Evolutionary conservation across 352 stramenopile species (phyloP).

Genomic region (Pythium utonaiense): DNA sequence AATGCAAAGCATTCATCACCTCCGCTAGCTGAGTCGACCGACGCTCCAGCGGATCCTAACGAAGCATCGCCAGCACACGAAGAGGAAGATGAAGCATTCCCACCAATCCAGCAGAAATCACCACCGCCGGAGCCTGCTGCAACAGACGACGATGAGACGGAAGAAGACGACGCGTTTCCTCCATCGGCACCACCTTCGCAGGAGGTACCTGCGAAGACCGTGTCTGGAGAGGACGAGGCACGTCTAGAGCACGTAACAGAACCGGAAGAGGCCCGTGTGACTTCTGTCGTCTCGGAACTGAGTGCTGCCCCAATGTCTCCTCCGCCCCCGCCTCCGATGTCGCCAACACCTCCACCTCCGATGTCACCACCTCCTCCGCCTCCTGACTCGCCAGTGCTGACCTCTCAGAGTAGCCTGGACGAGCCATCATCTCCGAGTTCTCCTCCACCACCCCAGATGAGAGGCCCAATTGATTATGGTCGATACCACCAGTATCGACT

Average conservation of each 20-base stretch:
- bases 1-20: slow-evolving; percentile 1
- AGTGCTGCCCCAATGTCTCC: slow-evolving; percentile 17
- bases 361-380: slow-evolving; percentile 22
- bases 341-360: slow-evolving; percentile 44
- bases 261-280: background rate
- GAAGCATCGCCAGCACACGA: slow-evolving; percentile 14
- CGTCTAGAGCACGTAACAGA: background rate
- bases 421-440: background rate
- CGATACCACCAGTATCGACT: slow-evolving; percentile 62
- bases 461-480: slow-evolving; percentile 63
- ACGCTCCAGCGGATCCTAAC: background rate
- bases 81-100: slow-evolving; percentile 35
- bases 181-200: background rate
- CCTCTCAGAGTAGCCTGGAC: background rate
- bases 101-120: background rate
- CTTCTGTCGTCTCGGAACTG: background rate
- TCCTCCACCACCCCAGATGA: background rate
- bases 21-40: background rate
- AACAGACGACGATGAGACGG: slow-evolving; percentile 2
- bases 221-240: background rate
- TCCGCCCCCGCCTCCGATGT: slow-evolving; percentile 38
- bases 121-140: background rate
- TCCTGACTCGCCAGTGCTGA: slow-evolving; percentile 2
- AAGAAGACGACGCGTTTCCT: slow-evolving; percentile 9
- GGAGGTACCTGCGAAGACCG: background rate